Base-by-base conservation (phyloP, 1,284 basidiomycete genomes). In the Puccinia coronata region DNA sequence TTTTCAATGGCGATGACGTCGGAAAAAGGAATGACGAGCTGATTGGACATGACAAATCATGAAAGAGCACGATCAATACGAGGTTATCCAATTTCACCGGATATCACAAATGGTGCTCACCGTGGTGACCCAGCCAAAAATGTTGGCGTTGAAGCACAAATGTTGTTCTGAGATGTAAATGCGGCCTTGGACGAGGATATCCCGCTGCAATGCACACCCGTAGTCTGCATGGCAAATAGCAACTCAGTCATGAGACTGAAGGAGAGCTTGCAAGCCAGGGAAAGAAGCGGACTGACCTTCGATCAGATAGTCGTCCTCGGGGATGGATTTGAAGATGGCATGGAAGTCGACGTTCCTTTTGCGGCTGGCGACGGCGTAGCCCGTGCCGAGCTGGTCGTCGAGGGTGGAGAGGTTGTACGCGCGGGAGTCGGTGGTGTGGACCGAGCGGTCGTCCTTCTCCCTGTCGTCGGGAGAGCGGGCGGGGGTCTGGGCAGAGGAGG, bases 151-250 rank as follows among this genome's bases (percentile, higher is more conserved):
- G 88, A 99, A 99, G 87, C 94, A 98, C 23, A 98, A 90, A 86
- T 98, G 96, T 87, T 98, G 96, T 87, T 99, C 97, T 0, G 96
- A 98, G 34, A 99, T 94, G 87, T 99, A 99, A 74, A 99, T 86
- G 3, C 96, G 90, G 3, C 96, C 96, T 88, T 99, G 96, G 43
- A 98, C 93, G 39, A 99, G 89, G 83, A 99, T 98, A 86, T 99
- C 97, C 76, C 95, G 91, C 85, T 97, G 94, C 18, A 98, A 87
- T 0, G 96, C 97, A 86, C 97, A 99, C 2, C 96, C 96, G 84
- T 99, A 99, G 86, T 98, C 96, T 97, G 83, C 14, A 25, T 9
- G 16, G 9, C 0, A 0, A 28, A 49, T 11, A 47, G n/a, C 2
- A 69, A 39, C 36, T 47, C n/a, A 43, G 51, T 82, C 63, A 18